Conservation (phyloP, 2,329 filamentous ascomycete species). For the Pseudogymnoascus pannorum region DNA sequence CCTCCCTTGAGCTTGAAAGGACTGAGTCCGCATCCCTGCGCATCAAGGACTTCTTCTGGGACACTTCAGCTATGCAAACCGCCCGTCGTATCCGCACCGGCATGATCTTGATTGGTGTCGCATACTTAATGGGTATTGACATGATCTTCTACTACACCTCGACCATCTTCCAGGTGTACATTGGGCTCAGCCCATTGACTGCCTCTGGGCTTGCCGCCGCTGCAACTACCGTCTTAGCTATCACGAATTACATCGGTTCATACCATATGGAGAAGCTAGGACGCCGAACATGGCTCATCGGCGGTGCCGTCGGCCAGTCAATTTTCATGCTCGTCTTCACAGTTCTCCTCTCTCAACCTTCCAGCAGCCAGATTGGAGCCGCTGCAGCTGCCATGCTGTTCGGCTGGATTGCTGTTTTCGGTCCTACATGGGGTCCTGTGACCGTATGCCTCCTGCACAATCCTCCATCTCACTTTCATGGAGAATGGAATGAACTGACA, state of each 20-base stretch:
- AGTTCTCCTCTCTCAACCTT: conserved; percentile 13
- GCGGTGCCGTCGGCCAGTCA: conserved; percentile 22
- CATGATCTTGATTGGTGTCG: conserved; percentile 5
- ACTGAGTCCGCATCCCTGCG: neutral
- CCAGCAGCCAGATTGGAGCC: conserved; percentile 15
- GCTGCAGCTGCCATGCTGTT: conserved; percentile 29
- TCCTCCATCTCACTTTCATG: neutral
- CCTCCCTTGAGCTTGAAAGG: conserved; percentile 1
- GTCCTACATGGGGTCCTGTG: conserved; percentile 27
- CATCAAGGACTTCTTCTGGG: conserved; percentile 6
- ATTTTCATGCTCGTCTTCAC: conserved; percentile 27
- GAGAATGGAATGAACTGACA: neutral
- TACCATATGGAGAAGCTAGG: conserved; percentile 25
- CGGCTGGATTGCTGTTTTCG: conserved; percentile 27
- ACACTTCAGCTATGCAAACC: neutral
- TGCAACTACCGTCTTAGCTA: neutral
- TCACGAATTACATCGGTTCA: conserved; percentile 17
- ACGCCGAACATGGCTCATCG: conserved; percentile 26
- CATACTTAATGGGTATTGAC: conserved; percentile 14
- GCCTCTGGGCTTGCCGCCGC: conserved; percentile 11
- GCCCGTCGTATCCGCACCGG: conserved; percentile 1
- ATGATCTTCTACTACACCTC: conserved; percentile 15
- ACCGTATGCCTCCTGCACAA: conserved; percentile 16
- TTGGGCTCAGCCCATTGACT: conserved; percentile 11
- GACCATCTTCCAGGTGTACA: conserved; percentile 13